Evolutionary conservation across 2,329 filamentous ascomycete genomes (phyloP).

Genomic region (Cladobotryum protrusum): DNA sequence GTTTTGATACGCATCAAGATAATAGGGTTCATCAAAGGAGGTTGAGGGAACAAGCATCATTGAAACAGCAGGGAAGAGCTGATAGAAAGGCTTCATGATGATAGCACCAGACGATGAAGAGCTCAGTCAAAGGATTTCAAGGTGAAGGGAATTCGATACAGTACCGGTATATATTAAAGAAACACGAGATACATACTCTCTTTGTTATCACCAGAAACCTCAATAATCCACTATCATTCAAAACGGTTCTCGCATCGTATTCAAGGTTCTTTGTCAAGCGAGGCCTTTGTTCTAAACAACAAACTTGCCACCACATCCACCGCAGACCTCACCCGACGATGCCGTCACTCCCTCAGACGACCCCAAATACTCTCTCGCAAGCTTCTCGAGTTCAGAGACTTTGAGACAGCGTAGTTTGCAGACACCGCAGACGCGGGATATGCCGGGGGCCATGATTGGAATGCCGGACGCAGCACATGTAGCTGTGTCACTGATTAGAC

Average conservation of each 20-base stretch:
- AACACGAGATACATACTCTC: not conserved
- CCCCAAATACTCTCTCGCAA: conserved; percentile 26
- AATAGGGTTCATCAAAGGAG: too few species aligned
- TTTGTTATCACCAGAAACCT: not conserved
- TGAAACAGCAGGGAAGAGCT: too few species aligned
- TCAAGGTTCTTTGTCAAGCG: too few species aligned
- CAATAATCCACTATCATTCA: not conserved
- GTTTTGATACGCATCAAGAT: too few species aligned
- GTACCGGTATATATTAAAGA: not conserved
- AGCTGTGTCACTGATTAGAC: conserved; percentile 26
- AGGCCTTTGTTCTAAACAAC: conserved; percentile 22
- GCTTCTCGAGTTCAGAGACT: conserved; percentile 32
- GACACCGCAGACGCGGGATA: conserved; percentile 49
- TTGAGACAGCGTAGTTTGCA: conserved; percentile 48
- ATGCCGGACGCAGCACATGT: conserved; percentile 49
- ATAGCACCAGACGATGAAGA: too few species aligned
- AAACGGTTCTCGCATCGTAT: not conserved
- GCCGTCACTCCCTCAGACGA: conserved; percentile 22
- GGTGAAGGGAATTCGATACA: not conserved
- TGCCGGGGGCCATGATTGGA: conserved; percentile 47
- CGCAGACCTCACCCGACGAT: conserved; percentile 30
- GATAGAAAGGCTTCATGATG: too few species aligned
- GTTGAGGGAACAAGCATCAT: too few species aligned
- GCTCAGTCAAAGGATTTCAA: too few species aligned
- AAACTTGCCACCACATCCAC: conserved; percentile 38